These are phyloP conservation scores for Periconia sp. DNA, from an alignment of 2,329 filamentous ascomycete genomes.

Conservation along the genomic window DNA sequence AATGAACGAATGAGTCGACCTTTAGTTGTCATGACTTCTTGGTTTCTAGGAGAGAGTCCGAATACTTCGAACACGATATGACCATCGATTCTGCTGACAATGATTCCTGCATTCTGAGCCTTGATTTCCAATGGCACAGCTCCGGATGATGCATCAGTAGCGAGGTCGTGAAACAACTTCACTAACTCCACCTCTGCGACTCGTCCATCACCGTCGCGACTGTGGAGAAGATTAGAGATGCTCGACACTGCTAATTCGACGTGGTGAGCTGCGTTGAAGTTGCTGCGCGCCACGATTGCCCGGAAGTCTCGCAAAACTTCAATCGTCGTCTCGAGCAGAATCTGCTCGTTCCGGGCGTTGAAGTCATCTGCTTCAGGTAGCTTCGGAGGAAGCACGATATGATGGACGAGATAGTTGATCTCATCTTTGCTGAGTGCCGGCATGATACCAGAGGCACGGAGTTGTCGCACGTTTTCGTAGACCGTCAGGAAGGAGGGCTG, in stretches of 20 bases:
- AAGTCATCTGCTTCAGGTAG: constrained; percentile 50
- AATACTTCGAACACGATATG: constrained; percentile 51
- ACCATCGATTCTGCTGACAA: constrained; percentile 41
- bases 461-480: no score
- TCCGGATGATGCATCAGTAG: constrained; percentile 5
- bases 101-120: constrained; percentile 55
- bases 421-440: background rate
- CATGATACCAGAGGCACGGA: no score
- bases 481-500: no score
- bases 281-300: constrained; percentile 5
- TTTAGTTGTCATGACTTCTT: constrained; percentile 43
- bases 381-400: constrained; percentile 58
- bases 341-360: constrained; percentile 12
- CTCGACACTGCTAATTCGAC: constrained; percentile 13
- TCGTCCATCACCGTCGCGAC: background rate
- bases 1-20: constrained; percentile 54
- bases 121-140: constrained; percentile 49
- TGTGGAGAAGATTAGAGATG: constrained; percentile 21
- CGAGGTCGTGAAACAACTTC: constrained; percentile 21
- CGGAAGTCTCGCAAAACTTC: constrained; percentile 18
- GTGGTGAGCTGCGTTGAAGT: background rate
- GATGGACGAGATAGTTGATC: constrained; percentile 50
- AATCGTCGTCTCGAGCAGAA: constrained; percentile 16
- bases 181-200: constrained; percentile 18
- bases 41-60: constrained; percentile 53